Base-by-base conservation (phyloP, 805 yeast species). In the Ogataea methanolica region DNA sequence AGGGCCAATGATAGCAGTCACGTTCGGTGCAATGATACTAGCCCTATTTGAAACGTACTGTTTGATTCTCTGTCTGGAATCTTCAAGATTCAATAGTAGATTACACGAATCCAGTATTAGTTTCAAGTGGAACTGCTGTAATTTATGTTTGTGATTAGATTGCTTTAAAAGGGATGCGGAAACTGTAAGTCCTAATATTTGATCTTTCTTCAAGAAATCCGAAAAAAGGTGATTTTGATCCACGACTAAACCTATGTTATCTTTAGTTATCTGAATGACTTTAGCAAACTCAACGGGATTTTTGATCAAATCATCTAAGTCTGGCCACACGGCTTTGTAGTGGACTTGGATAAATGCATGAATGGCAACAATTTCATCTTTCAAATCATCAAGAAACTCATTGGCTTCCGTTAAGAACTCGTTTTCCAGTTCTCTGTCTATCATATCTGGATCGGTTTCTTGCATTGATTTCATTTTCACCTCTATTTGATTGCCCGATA, bases 11-110 rank as follows among this genome's bases (percentile, higher is more conserved):
- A 94, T 68, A 0, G 79, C 79, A 3, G 88, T 73, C 1, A 88
- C 66, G 62, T 94, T 92, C 2, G 98, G 99, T 0, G 96, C 95
- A 54, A 82, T 75, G 2, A 65, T 60, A 2, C 75, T 67, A 21
- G 87, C 72, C 55, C 80, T 76, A 1, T 73, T 61, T 0, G 91
- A 70, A 15, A 89, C 79, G 56, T 75, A 85, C 1, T 60, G 48
- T 1, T 80, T 72, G 8, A 89, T 72, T 35, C 65, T 63, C 2
- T 49, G 49, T 46, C 76, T 70, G 0, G 78, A 66, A 0, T 61
- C 65, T 39, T 74, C 70, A 12, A 88, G 67, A 8, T 69, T 66
- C 4, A 75, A 44, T 1, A 86, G 59, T 3, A 78, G 59, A 2
- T 71, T 67, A 52, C 87, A 78, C 0, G 81, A 77, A 5, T 66